A percentile compares a stretch with the other conserved stretches of the same genome.
Evolutionary conservation across 805 yeast species (phyloP).

Genomic region (Candida awuae): DNA sequence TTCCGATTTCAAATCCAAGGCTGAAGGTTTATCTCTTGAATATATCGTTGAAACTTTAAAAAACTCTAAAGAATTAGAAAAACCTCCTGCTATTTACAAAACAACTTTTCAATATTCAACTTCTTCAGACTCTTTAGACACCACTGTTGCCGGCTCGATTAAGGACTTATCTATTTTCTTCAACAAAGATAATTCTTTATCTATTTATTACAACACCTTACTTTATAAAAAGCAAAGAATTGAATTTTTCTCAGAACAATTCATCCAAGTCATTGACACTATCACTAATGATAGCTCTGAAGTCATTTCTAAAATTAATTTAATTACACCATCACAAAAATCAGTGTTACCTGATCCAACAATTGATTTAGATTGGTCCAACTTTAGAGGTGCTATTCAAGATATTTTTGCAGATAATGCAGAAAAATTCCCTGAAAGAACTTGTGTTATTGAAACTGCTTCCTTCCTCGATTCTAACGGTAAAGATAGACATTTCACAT

Average conservation of each 20-base stretch:
- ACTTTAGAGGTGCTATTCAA: constrained; percentile 91
- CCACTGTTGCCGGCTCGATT: constrained; percentile 44
- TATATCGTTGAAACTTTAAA: constrained; percentile 49
- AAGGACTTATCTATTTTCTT: constrained; percentile 60
- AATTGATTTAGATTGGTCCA: constrained; percentile 78
- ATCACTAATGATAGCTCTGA: constrained; percentile 31
- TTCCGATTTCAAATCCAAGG: constrained; percentile 24
- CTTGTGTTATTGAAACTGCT: constrained; percentile 90
- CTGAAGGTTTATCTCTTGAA: constrained; percentile 38
- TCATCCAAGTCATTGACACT: constrained; percentile 41
- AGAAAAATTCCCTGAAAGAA: constrained; percentile 69
- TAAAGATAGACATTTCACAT: constrained; percentile 67
- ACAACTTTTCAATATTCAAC: constrained; percentile 45
- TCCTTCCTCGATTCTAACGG: constrained; percentile 47
- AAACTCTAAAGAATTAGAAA: constrained; percentile 40
- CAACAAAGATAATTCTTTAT: constrained; percentile 30
- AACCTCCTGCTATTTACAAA: constrained; percentile 57
- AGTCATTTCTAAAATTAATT: constrained; percentile 51
- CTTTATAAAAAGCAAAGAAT: constrained; percentile 68
- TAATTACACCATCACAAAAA: constrained; percentile 62
- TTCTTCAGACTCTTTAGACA: constrained; percentile 32
- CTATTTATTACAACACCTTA: constrained; percentile 64
- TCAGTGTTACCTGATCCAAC: constrained; percentile 79
- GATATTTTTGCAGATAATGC: constrained; percentile 92
- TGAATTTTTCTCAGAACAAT: constrained; percentile 63